Percentiles rank a stretch among this genome's conserved stretches.
Conservation (phyloP, 192 early-diverging fungal genomes). For the Pilaira anomala region DNA sequence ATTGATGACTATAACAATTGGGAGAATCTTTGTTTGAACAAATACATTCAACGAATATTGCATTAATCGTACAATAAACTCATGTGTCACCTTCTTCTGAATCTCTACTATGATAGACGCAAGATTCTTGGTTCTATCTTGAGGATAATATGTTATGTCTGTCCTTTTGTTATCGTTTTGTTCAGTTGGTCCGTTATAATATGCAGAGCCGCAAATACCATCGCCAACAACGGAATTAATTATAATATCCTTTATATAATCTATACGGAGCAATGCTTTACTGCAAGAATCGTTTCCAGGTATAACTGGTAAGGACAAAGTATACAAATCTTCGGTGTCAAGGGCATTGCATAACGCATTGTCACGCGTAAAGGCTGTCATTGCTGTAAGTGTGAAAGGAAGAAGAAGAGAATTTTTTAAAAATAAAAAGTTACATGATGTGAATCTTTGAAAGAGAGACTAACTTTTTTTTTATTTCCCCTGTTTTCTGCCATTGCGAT, state of each 20-base stretch:
- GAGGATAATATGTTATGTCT: conserved; percentile 3
- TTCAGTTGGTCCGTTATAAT: neutral
- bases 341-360: too few relatives aligned
- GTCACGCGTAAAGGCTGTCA: too few relatives aligned
- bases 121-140: conserved; percentile 4
- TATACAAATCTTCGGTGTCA: neutral
- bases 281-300: conserved; percentile 6
- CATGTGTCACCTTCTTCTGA: neutral
- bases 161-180: too few relatives aligned
- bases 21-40: neutral
- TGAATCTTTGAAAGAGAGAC: too few relatives aligned
- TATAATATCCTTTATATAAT: neutral
- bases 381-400: too few relatives aligned
- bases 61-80: neutral
- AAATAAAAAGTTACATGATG: too few relatives aligned
- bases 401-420: too few relatives aligned
- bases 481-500: too few relatives aligned
- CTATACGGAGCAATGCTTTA: neutral
- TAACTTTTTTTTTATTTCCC: too few relatives aligned
- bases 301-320: conserved; percentile 1
- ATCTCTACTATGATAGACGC: conserved; percentile 1
- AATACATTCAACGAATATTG: conserved; percentile 1
- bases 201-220: neutral
- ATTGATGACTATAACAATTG: neutral
- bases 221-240: neutral